phyloP scores from a whole-genome alignment of 176 grass and related monocot genomes.

The Musa itinerans region DNA sequence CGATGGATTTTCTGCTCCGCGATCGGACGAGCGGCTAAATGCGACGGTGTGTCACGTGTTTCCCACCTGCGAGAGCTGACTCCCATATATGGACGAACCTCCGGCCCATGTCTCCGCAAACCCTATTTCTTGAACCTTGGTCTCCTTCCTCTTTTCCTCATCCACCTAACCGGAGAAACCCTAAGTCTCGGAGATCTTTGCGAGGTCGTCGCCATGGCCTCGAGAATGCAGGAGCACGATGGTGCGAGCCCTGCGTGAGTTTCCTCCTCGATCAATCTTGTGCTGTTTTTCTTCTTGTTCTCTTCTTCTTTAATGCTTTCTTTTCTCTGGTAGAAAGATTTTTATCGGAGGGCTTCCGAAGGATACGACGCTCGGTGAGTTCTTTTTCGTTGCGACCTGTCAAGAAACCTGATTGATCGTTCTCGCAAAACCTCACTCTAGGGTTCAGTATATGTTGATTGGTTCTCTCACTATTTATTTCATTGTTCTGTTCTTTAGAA shows the following conservation, averaged over 20 bases:
- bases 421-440: background rate
- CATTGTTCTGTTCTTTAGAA: no score
- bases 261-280: background rate
- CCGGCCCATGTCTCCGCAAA: background rate
- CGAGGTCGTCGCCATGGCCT: conserved; percentile 28
- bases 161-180: conserved; percentile 16
- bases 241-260: conserved; percentile 75
- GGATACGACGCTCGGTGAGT: conserved; percentile 52
- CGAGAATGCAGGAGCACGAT: conserved; percentile 56
- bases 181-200: background rate
- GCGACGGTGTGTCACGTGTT: no score
- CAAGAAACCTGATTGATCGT: background rate
- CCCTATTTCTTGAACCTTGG: conserved; percentile 1
- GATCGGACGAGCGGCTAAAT: no score
- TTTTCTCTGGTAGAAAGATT: conserved; percentile 54
- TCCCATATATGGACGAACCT: no score
- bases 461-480: no score
- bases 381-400: background rate
- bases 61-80: no score
- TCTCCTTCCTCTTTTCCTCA: background rate
- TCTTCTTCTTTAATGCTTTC: background rate
- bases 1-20: background rate
- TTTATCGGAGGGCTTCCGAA: conserved; percentile 77
- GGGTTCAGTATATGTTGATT: no score
- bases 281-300: background rate